phyloP scores from a whole-genome alignment of 345 rosid genomes.

The Eucalyptus lansdowneana region DNA sequence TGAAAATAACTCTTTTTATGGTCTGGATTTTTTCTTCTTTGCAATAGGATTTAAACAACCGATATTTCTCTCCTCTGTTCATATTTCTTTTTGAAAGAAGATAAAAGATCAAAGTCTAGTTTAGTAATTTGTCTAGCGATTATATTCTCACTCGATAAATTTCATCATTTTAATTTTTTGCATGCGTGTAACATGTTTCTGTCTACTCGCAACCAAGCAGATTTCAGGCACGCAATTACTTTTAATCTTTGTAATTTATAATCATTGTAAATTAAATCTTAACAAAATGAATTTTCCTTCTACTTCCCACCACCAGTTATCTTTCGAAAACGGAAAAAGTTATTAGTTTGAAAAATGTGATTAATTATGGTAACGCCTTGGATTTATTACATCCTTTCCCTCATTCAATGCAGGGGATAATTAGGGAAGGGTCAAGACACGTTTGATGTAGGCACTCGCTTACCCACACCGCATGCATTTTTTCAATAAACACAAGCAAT shows the following conservation, averaged over 20 bases:
- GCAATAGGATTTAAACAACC: not conserved
- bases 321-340: not conserved
- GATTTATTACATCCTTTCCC: not conserved
- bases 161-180: not conserved
- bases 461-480: not conserved
- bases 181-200: not conserved
- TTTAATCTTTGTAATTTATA: not conserved
- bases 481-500: not conserved
- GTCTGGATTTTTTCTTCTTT: no score
- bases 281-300: not conserved
- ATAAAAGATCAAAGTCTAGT: not conserved
- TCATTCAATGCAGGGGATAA: not conserved
- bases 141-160: not conserved
- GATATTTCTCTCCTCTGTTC: not conserved
- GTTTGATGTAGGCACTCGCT: not conserved
- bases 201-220: accelerated
- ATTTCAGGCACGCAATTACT: not conserved
- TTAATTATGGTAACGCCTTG: not conserved
- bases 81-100: not conserved
- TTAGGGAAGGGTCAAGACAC: not conserved
- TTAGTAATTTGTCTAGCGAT: not conserved
- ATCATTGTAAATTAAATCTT: not conserved
- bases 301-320: not conserved
- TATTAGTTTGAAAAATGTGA: not conserved
- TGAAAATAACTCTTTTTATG: not conserved